Evolutionary conservation across 768 basidiomycete genomes (phyloP), one percentile per base, ranked within the genome.

Genomic region (Tylopilus sp.): DNA sequence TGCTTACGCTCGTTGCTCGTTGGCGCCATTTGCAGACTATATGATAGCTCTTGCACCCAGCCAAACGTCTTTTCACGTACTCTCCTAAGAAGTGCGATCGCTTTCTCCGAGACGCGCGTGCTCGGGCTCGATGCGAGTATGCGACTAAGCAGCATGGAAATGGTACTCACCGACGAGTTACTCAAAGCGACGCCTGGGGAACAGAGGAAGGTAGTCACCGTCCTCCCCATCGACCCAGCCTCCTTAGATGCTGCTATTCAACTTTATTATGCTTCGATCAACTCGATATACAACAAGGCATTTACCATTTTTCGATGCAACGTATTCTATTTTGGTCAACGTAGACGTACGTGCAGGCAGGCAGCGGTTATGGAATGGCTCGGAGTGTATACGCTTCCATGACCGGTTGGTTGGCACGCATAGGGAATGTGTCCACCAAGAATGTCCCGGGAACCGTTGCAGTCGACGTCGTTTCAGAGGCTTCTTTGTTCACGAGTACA

Each of bases 361-460:
- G 8, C 16, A 14, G 26, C 2, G 43, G 30, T 16, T 44, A 44
- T 44, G n/a, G 21, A 21, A 21, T 30, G 8, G 43, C 29, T 13
- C 28, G 43, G 5, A 44, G 17, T 6, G 28, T 29, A 4, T 44
- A 44, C 7, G 14, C 6, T n/a, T 9, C 43, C 29, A 44, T 44
- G n/a, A 44, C 28, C 5, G 2, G 28, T 14, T 44, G 43, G 43
- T 29, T 44, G n/a, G 28, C 19, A 44, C 50, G 50, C 41, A 44
- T 3, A 11, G 50, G 50, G n/a, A 50, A 50, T 8, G 31, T 45
- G 19, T 50, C 50, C 31, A 50, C 50, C n/a, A 50, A 25, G 25
- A 50, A 50, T 3, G 50, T 50, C 19, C 50, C 50, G 28, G 50
- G 50, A 14, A 50, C 50, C 16, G 50, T 50, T 8, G 50, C 50